These are phyloP conservation scores for Urostyla sp. DNA, from an alignment of 73 alveolate genomes.

Conservation along the genomic window DNA sequence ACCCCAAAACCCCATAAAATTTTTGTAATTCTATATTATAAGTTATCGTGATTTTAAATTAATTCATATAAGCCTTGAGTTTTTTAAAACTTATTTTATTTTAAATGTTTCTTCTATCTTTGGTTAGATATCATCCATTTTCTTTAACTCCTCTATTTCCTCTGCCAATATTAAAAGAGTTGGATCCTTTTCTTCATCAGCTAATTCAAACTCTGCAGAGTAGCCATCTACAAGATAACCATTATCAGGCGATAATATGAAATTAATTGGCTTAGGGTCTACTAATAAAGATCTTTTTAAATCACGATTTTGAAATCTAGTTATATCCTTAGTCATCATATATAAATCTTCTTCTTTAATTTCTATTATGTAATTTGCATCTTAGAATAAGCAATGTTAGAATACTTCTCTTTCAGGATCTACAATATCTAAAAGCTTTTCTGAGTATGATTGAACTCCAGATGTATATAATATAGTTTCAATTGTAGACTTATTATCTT, in stretches of 20 bases:
- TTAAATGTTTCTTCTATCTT: not conserved
- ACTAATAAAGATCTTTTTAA: not conserved
- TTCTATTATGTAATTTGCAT: constrained; percentile 60
- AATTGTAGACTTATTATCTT: constrained; percentile 4
- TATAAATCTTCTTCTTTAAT: constrained; percentile 63
- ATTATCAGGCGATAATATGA: constrained; percentile 35
- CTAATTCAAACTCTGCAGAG: constrained; percentile 8
- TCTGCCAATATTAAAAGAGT: not conserved
- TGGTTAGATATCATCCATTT: constrained; percentile 26
- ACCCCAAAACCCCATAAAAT: not conserved
- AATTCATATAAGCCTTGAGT: constrained; percentile 27
- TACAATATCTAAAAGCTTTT: constrained; percentile 31
- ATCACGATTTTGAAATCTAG: constrained; percentile 48
- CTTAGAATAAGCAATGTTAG: constrained; percentile 45
- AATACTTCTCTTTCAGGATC: constrained; percentile 62
- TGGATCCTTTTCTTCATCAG: constrained; percentile 10
- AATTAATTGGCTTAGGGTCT: constrained; percentile 38
- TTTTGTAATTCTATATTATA: too few species aligned
- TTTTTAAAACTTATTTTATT: constrained; percentile 7
- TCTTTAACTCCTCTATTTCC: not conserved
- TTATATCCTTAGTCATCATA: constrained; percentile 54
- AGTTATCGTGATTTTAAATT: too few species aligned
- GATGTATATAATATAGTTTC: constrained; percentile 64
- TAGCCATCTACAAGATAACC: not conserved
- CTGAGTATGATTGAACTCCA: constrained; percentile 29